Conservation (phyloP, 2,329 filamentous ascomycete species). For the Monosporascus cannonballus region DNA sequence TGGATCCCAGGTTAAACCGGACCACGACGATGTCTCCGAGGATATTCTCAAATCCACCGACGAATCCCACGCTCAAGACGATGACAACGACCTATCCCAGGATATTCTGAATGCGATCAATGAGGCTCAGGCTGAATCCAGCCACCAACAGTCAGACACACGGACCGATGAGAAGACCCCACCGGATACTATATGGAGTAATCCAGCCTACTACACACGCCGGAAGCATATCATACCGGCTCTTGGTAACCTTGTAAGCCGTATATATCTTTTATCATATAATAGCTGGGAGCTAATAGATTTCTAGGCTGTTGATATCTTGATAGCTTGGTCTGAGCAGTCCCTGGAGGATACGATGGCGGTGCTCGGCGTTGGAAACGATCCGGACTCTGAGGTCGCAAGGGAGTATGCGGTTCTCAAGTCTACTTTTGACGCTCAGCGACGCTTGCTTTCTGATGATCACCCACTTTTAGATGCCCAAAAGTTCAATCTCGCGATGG, state of each 20-base stretch:
- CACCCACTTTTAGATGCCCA: slow-evolving; percentile 19
- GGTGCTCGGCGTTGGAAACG: slow-evolving; percentile 15
- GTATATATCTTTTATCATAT: not conserved
- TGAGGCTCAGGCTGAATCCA: not conserved
- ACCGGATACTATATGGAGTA: slow-evolving; percentile 25
- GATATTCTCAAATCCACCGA: slow-evolving; percentile 1
- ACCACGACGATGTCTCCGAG: not conserved
- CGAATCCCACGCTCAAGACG: slow-evolving; percentile 1
- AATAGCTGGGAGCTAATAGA: slow-evolving; percentile 10
- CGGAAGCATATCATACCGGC: slow-evolving; percentile 27
- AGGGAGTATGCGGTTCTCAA: slow-evolving; percentile 24
- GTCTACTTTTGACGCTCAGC: slow-evolving; percentile 21
- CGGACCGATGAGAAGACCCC: slow-evolving; percentile 14
- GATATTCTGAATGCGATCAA: slow-evolving; percentile 7
- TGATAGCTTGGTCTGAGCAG: slow-evolving; percentile 27
- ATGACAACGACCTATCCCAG: not conserved
- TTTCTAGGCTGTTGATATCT: slow-evolving; percentile 25
- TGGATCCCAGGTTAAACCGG: not conserved
- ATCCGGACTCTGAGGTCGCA: slow-evolving; percentile 22
- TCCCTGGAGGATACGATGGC: slow-evolving; percentile 28
- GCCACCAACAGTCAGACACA: slow-evolving; percentile 7
- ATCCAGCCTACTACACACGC: slow-evolving; percentile 25
- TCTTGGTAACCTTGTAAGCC: slow-evolving; percentile 24
- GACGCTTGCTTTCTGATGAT: slow-evolving; percentile 19
- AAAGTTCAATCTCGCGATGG: slow-evolving; percentile 19